Percentiles rank a stretch among this genome's conserved stretches.
phyloP scores from a whole-genome alignment of 2,329 filamentous ascomycete species.

The Rachicladosporium sp. region DNA sequence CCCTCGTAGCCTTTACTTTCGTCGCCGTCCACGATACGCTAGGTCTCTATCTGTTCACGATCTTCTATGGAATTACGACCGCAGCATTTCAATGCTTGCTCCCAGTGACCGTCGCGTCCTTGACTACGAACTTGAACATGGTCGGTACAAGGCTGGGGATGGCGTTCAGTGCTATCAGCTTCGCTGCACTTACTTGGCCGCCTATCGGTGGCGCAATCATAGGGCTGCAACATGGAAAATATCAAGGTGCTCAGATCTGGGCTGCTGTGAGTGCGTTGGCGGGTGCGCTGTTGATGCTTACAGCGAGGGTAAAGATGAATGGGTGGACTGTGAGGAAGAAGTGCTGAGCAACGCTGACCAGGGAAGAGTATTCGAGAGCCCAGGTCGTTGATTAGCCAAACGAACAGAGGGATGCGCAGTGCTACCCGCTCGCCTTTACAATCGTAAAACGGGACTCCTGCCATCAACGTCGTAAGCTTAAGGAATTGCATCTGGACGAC shows the following conservation, averaged over 20 bases:
- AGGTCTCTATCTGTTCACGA: conserved; percentile 32
- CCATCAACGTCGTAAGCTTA: too few species aligned
- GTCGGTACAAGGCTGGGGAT: conserved; percentile 37
- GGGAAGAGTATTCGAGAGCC: too few species aligned
- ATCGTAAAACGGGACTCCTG: too few species aligned
- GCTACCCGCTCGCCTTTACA: too few species aligned
- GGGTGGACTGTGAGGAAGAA: conserved; percentile 14
- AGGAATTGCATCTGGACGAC: too few species aligned
- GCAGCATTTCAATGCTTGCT: conserved; percentile 35
- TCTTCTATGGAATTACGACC: conserved; percentile 33
- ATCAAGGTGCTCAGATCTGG: conserved; percentile 32
- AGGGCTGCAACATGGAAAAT: conserved; percentile 26
- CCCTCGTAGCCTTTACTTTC: conserved; percentile 45
- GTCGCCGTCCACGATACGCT: conserved; percentile 31
- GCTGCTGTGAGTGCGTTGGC: conserved; percentile 20
- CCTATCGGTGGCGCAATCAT: conserved; percentile 37
- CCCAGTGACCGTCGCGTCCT: conserved; percentile 28
- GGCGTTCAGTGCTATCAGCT: conserved; percentile 32
- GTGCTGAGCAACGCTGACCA: too few species aligned
- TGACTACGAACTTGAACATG: conserved; percentile 35
- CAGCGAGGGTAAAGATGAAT: conserved; percentile 14
- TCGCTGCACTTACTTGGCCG: conserved; percentile 34
- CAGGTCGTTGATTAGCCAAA: background rate
- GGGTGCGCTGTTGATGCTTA: conserved; percentile 9
- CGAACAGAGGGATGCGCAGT: conserved; percentile 2